These are phyloP conservation scores for Salvia sclarea DNA, from an alignment of 305 asterid species.

Conservation along the genomic window DNA sequence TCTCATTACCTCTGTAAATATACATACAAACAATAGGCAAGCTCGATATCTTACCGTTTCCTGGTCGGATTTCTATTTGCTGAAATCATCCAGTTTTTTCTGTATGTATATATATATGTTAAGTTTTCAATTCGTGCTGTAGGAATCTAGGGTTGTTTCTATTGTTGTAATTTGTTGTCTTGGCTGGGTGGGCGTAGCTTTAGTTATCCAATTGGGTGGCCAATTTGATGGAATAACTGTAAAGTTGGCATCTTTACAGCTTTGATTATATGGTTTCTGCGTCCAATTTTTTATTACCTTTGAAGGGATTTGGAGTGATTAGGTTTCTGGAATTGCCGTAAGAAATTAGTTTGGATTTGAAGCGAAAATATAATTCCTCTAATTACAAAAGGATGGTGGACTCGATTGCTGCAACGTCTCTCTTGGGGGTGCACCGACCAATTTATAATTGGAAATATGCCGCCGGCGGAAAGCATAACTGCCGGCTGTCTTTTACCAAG, in stretches of 20 bases:
- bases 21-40: background rate
- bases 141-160: constrained; percentile 27
- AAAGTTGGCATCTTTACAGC: constrained; percentile 45
- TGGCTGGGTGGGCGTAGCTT: constrained; percentile 37
- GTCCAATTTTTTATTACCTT: background rate
- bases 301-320: constrained; percentile 5
- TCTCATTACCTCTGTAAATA: constrained; percentile 37
- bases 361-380: no score
- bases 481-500: constrained; percentile 39
- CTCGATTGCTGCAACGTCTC: constrained; percentile 68
- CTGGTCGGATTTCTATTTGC: constrained; percentile 30
- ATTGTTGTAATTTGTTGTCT: constrained; percentile 27
- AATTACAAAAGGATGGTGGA: constrained; percentile 56
- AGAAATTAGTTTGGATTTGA: no score
- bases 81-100: constrained; percentile 38
- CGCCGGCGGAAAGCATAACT: constrained; percentile 38
- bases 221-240: constrained; percentile 42
- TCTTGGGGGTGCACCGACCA: constrained; percentile 61
- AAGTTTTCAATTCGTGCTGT: constrained; percentile 24
- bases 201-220: constrained; percentile 34
- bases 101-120: constrained; percentile 14
- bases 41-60: constrained; percentile 27
- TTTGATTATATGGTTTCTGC: constrained; percentile 36
- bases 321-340: background rate
- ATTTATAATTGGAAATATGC: constrained; percentile 41